Evolutionary conservation across 75 land plant genomes (phyloP), one percentile per base, ranked within the genome.

Genomic region (Pinus albicaulis): DNA sequence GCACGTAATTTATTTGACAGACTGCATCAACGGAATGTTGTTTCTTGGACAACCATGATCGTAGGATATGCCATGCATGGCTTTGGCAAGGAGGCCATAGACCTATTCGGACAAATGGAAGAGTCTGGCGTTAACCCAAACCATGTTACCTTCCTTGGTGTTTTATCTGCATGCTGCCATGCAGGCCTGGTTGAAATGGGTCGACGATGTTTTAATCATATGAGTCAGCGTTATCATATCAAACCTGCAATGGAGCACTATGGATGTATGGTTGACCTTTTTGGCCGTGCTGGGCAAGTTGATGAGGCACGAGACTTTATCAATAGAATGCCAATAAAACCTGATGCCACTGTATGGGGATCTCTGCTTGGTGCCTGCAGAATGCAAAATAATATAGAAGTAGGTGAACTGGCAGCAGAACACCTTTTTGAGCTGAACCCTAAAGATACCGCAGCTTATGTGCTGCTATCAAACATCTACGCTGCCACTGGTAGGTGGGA

Each of bases 31-130:
- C 87, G 72, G 55, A 86, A 89, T 34, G 22, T 89, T 1, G 55
- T 89, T 6, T 69, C 92, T 24, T 93, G 93, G 93, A 87, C 80
- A 68, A 83, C 88, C 16, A 91, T 93, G 86, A 83, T 91, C 56
- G 77, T 86, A 56, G 90, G 86, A 6, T 87, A 84, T 60, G 92
- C 86, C 4, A 76, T 89, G 76, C 86, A 87, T 57, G 93, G 93
- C 44, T 56, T 57, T 11, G 82, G 86, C 38, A 44, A 55, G 16
- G 84, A 87, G 57, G 88, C 93, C 6, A 53, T 93, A 7, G 71
- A 86, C 8, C 52, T 87, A n/a, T 61, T 80, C 59, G 10, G 68
- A 0, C 73, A 82, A 76, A 91, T 93, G 92, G 77, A 84, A 66
- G 38, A 22, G 13, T 70, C 73, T 1, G 82, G 84, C 2, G 3